A percentile compares a stretch with the other conserved stretches of the same genome.
Evolutionary conservation across 345 rosid species (phyloP).

Genomic region (Populus euphratica): DNA sequence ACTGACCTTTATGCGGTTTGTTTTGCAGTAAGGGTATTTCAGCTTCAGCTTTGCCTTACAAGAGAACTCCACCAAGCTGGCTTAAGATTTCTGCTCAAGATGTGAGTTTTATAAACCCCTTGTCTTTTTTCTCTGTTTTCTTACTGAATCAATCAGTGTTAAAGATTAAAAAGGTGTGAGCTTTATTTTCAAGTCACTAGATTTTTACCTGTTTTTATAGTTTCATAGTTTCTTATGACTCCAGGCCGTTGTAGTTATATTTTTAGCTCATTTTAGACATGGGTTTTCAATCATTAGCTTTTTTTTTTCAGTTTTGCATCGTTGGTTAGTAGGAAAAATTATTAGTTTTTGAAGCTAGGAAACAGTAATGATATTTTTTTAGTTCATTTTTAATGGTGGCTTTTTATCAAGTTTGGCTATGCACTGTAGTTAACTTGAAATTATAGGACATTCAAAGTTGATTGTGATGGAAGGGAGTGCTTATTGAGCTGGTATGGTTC

Average conservation of each 20-base stretch:
- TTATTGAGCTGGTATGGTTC: neutral
- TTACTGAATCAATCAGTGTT: neutral
- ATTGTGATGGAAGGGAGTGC: neutral
- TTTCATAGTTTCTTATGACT: neutral
- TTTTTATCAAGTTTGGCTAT: neutral
- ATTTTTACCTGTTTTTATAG: neutral
- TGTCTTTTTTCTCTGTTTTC: neutral
- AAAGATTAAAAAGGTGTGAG: neutral
- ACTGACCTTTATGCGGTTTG: neutral
- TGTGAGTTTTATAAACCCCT: constrained; percentile 28
- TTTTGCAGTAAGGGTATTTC: constrained; percentile 69
- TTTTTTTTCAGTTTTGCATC: neutral
- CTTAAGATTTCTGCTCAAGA: constrained; percentile 63
- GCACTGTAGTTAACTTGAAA: neutral
- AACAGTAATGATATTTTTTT: neutral
- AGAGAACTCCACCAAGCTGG: constrained; percentile 80
- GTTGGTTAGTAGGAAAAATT: neutral
- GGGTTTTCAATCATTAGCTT: neutral
- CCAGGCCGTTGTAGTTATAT: neutral
- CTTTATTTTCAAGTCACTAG: neutral
- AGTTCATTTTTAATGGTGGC: neutral
- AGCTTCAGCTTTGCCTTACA: constrained; percentile 83
- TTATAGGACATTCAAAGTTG: neutral
- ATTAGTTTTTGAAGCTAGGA: neutral
- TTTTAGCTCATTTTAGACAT: neutral